A percentile compares a stretch with the other conserved stretches of the same genome.
Conservation (phyloP, 768 basidiomycete genomes). For the Lanmaoa pseudosensibilis region DNA sequence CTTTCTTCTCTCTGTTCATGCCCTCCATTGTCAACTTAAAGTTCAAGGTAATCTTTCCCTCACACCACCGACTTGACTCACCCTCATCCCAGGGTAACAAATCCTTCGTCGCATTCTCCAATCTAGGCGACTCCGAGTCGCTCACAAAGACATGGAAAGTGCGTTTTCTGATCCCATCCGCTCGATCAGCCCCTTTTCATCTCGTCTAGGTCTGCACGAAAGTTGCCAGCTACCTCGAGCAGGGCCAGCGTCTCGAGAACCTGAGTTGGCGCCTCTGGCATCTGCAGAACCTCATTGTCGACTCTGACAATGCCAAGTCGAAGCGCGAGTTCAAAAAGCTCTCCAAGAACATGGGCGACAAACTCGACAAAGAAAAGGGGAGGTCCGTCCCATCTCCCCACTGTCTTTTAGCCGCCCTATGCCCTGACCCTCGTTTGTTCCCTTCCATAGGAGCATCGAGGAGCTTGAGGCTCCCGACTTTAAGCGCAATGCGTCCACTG, state of each 20-base stretch:
- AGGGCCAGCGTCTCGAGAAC: constrained; percentile 89
- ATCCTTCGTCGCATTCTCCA: constrained; percentile 91
- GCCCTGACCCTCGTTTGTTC: constrained; percentile 8
- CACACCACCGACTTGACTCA: constrained; percentile 4
- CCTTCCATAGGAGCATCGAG: constrained; percentile 66
- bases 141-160: constrained; percentile 93
- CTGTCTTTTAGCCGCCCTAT: constrained; percentile 8
- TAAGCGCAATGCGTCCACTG: constrained; percentile 74
- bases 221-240: constrained; percentile 87
- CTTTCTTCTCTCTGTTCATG: constrained; percentile 40
- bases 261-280: constrained; percentile 92
- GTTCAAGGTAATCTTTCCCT: constrained; percentile 59
- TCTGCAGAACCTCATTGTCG: constrained; percentile 88
- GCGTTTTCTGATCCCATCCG: constrained; percentile 14
- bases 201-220: constrained; percentile 75
- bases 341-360: constrained; percentile 86
- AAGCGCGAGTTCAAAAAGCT: constrained; percentile 91
- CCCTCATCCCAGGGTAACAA: constrained; percentile 72
- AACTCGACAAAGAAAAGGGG: constrained; percentile 91
- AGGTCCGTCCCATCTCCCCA: constrained; percentile 49
- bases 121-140: constrained; percentile 80
- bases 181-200: constrained; percentile 10
- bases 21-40: constrained; percentile 84
- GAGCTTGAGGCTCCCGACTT: constrained; percentile 84
- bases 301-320: constrained; percentile 82